These are phyloP conservation scores for Trichosporon sp. DNA, from an alignment of 1,284 basidiomycete species.

Conservation along the genomic window DNA sequence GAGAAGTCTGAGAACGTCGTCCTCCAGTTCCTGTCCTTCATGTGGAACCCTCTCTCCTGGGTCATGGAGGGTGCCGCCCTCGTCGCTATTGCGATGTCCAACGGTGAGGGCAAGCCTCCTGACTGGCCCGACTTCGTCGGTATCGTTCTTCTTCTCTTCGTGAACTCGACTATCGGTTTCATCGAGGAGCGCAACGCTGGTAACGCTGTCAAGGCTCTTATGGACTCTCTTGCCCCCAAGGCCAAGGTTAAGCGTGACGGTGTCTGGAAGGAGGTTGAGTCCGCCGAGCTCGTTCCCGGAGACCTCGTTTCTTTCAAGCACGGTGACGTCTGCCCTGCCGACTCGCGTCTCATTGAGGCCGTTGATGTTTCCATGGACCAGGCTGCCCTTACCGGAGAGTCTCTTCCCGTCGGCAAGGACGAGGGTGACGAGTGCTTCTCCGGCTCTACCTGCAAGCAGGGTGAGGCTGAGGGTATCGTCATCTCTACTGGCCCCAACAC, in stretches of 20 bases:
- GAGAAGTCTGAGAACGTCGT: slow-evolving; percentile 76
- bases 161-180: slow-evolving; percentile 98
- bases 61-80: slow-evolving; percentile 98
- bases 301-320: slow-evolving; percentile 97
- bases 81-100: slow-evolving; percentile 94
- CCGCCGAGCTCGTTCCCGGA: slow-evolving; percentile 82
- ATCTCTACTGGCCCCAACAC: slow-evolving; percentile 95
- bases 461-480: slow-evolving; percentile 94
- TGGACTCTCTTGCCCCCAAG: slow-evolving; percentile 98
- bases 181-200: slow-evolving; percentile 96
- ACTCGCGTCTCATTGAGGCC: slow-evolving; percentile 90
- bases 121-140: slow-evolving; percentile 98
- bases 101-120: slow-evolving; percentile 78
- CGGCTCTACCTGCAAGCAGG: slow-evolving; percentile 96
- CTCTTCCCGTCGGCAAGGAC: slow-evolving; percentile 87
- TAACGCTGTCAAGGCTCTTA: slow-evolving; percentile 97
- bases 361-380: slow-evolving; percentile 97
- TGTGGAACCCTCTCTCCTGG: slow-evolving; percentile 99
- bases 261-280: slow-evolving; percentile 84
- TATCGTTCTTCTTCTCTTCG: slow-evolving; percentile 86
- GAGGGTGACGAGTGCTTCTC: slow-evolving; percentile 93
- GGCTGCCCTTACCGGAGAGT: slow-evolving; percentile 94
- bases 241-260: slow-evolving; percentile 86
- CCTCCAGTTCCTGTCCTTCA: slow-evolving; percentile 86
- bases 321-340: slow-evolving; percentile 93